Percentiles rank a stretch among this genome's conserved stretches.
Conservation (phyloP, 352 stramenopile genomes). For the Bremia lactucae region DNA sequence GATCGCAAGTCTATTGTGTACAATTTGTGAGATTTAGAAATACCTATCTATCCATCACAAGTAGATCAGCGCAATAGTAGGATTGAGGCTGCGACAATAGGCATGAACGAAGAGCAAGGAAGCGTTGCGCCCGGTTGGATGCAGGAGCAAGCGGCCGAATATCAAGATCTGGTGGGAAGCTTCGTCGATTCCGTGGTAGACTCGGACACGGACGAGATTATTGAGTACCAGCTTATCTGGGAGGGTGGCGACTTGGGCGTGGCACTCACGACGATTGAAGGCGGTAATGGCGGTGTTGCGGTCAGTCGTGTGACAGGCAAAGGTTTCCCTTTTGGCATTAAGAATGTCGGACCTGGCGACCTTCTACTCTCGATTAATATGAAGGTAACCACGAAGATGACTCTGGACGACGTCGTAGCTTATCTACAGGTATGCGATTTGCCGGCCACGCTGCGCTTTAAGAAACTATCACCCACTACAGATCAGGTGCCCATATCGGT, state of each 20-base stretch:
- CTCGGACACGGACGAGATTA: constrained; percentile 71
- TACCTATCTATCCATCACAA: constrained; percentile 18
- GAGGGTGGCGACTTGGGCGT: constrained; percentile 77
- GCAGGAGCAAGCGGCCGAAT: constrained; percentile 79
- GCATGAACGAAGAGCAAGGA: constrained; percentile 23
- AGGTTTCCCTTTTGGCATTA: constrained; percentile 81
- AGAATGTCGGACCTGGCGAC: constrained; percentile 76
- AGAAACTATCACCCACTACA: constrained; percentile 59
- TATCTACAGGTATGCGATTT: constrained; percentile 79
- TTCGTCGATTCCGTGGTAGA: constrained; percentile 81
- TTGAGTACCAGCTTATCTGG: constrained; percentile 86
- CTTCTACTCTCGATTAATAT: constrained; percentile 79
- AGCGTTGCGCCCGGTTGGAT: constrained; percentile 45
- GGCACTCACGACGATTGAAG: constrained; percentile 68
- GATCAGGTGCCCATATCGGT: constrained; percentile 27
- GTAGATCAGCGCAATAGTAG: constrained; percentile 9
- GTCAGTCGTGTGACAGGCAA: constrained; percentile 81
- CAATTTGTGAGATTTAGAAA: constrained; percentile 8
- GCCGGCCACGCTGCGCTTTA: constrained; percentile 77
- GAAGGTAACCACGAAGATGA: constrained; percentile 67
- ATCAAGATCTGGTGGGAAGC: constrained; percentile 69
- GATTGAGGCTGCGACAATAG: constrained; percentile 13
- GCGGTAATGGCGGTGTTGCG: constrained; percentile 39
- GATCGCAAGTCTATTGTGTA: constrained; percentile 9
- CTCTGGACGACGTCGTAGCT: constrained; percentile 70